Base-by-base conservation (phyloP, 345 rosid species). In the Turritis glabra region DNA sequence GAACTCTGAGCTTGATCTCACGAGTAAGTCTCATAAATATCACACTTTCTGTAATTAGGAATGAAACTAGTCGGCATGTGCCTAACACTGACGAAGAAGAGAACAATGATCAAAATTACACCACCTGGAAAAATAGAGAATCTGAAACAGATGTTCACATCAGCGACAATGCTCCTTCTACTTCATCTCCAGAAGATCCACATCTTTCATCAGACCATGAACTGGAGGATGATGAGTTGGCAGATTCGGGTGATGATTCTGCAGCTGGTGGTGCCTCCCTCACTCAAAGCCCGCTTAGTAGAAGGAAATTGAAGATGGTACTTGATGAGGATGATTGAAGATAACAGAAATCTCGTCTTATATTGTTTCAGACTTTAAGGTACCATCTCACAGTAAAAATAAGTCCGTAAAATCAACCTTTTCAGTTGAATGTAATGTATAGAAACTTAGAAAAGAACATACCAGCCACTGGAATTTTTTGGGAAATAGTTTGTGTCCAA, bases 231-330 rank as follows among this genome's bases (percentile, higher is more conserved):
- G 83, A 78, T 65, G 84, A 73, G 44, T 63, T 88, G 9, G 57
- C 66, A 40, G 81, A 73, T 52, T 55, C 29, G 2, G 89, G 81
- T 12, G 85, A 82, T 65, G 83, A 82, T 55, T 64, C 87, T 74
- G 91, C 76, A 52, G 87, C 84, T 67, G 76, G 64, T 46, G 84
- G 47, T 58, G 76, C 63, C 10, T 38, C 71, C 25, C 19, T 65
- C 5, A 64, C 63, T 66, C 81, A 62, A 72, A 77, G 77, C 64
- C 74, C 85, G 38, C 70, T 72, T 32, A 58, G 64, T 55, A 83
- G 86, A 69, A 85, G 95, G 74, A 89, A 84, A 67, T 3, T 82
- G 81, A 85, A 88, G 80, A 81, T 90, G 83, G 84, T 87, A 30
- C 60, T 88, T 61, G 97, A 88, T 35, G 77, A 78, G 32, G 92